Conservation (phyloP, 305 asterid genomes). For the Plantago rigida region DNA sequence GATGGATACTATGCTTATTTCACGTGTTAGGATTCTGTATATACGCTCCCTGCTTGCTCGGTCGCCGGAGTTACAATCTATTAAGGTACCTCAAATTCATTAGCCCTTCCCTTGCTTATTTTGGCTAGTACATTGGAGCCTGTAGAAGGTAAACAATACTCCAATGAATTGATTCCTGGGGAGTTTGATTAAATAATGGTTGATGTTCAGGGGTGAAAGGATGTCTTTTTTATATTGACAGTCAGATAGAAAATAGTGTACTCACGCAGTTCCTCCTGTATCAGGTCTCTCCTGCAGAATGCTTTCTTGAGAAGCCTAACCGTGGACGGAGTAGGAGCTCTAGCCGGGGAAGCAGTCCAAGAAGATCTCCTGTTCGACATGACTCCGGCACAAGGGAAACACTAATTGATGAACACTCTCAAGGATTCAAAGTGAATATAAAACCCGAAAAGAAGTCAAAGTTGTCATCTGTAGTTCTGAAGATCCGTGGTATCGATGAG, state of each 20-base stretch:
- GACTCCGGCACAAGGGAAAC: slow-evolving; percentile 62
- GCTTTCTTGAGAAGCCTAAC: slow-evolving; percentile 78
- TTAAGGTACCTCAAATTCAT: slow-evolving; percentile 55
- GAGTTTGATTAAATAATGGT: background rate
- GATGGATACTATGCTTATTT: slow-evolving; percentile 99
- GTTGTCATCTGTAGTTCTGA: slow-evolving; percentile 88
- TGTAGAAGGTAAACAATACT: slow-evolving; percentile 5
- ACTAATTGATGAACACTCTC: slow-evolving; percentile 67
- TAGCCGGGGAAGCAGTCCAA: slow-evolving; percentile 94
- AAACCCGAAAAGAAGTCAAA: slow-evolving; percentile 93
- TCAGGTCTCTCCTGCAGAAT: slow-evolving; percentile 90
- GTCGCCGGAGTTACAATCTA: slow-evolving; percentile 96
- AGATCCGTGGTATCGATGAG: slow-evolving; percentile 99
- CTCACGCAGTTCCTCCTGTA: slow-evolving; percentile 21
- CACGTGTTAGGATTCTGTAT: slow-evolving; percentile 96
- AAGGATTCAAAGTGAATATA: slow-evolving; percentile 82
- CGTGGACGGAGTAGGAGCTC: slow-evolving; percentile 93
- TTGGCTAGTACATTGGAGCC: background rate
- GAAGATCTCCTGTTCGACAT: slow-evolving; percentile 78
- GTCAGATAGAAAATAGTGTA: background rate
- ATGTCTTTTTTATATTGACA: background rate
- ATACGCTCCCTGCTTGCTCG: slow-evolving; percentile 95
- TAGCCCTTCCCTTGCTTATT: slow-evolving; percentile 15
- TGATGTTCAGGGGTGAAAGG: background rate
- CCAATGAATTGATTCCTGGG: slow-evolving; percentile 13